These are phyloP conservation scores for Cryomyces antarcticus DNA, from an alignment of 495 filamentous ascomycete genomes.

Conservation along the genomic window DNA sequence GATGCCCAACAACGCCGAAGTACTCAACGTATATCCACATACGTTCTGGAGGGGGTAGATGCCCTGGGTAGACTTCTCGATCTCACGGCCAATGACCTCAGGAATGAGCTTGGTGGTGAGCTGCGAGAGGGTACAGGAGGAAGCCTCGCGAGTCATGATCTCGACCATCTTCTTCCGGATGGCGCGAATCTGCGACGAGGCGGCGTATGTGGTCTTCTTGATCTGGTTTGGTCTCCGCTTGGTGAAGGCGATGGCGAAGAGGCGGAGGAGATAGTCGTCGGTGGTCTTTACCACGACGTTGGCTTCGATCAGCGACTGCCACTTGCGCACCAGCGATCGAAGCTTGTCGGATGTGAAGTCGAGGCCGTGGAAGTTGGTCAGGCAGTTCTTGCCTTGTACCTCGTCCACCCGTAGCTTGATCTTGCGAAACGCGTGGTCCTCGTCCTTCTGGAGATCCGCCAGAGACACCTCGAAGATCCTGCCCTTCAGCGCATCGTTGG, in stretches of 20 bases:
- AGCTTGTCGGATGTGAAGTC: conserved; percentile 99
- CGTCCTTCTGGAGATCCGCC: conserved; percentile 96
- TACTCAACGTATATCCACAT: conserved; percentile 18
- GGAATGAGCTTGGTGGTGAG: conserved; percentile 95
- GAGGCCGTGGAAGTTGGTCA: conserved; percentile 99
- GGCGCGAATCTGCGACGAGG: conserved; percentile 82
- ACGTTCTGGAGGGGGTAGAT: conserved; percentile 99
- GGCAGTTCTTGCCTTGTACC: conserved; percentile 98
- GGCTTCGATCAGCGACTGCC: conserved; percentile 97
- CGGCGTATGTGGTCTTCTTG: conserved; percentile 98
- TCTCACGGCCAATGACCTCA: conserved; percentile 97
- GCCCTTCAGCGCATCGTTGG: conserved; percentile 95
- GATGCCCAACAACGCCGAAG: neutral
- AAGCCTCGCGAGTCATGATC: conserved; percentile 91
- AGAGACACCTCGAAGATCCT: conserved; percentile 97
- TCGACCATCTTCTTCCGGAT: conserved; percentile 99
- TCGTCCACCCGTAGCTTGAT: conserved; percentile 97
- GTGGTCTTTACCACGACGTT: conserved; percentile 99
- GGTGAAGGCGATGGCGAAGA: conserved; percentile 98
- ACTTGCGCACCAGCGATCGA: conserved; percentile 94
- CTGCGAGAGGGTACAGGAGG: conserved; percentile 81
- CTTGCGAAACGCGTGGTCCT: conserved; percentile 98
- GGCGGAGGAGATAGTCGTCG: conserved; percentile 94
- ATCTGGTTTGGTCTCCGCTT: conserved; percentile 97
- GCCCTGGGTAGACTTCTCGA: conserved; percentile 96